Evolutionary conservation across 2,329 filamentous ascomycete genomes (phyloP).

Genomic region (Penicillium paneum): DNA sequence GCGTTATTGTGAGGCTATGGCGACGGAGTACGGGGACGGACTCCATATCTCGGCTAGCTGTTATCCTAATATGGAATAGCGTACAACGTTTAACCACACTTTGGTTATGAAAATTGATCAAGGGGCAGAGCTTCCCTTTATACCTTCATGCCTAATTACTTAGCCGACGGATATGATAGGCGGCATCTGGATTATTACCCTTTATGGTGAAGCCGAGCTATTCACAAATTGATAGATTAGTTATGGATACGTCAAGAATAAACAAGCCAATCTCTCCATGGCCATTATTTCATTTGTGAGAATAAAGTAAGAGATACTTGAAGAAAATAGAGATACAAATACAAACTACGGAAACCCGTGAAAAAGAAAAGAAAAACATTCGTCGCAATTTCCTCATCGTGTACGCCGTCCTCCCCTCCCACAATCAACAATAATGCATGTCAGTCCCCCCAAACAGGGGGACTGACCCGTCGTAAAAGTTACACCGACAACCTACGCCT

Average conservation of each 20-base stretch:
- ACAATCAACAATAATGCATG: conserved; percentile 4
- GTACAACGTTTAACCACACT: too few relatives aligned
- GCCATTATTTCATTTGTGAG: conserved; percentile 2
- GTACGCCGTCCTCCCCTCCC: conserved; percentile 1
- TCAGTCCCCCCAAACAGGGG: background rate
- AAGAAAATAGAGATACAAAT: conserved; percentile 9
- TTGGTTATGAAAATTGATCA: too few relatives aligned
- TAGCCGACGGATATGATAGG: too few relatives aligned
- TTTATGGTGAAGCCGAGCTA: too few relatives aligned
- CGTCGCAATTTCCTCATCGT: conserved; percentile 21
- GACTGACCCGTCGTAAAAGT: conserved; percentile 5
- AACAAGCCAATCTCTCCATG: background rate
- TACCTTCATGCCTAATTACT: too few relatives aligned
- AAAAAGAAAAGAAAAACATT: background rate
- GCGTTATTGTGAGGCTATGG: too few relatives aligned
- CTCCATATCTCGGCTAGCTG: too few relatives aligned
- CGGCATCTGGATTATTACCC: too few relatives aligned
- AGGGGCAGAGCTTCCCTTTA: too few relatives aligned
- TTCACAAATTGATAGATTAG: too few relatives aligned
- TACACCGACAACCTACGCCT: conserved; percentile 14
- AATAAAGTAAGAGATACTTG: conserved; percentile 11
- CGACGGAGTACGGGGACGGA: too few relatives aligned
- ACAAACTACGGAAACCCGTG: conserved; percentile 4
- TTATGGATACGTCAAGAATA: background rate
- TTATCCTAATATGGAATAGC: too few relatives aligned